These are phyloP conservation scores for Aspergillus incahuasiensis DNA, from an alignment of 495 filamentous ascomycete species.

Conservation along the genomic window DNA sequence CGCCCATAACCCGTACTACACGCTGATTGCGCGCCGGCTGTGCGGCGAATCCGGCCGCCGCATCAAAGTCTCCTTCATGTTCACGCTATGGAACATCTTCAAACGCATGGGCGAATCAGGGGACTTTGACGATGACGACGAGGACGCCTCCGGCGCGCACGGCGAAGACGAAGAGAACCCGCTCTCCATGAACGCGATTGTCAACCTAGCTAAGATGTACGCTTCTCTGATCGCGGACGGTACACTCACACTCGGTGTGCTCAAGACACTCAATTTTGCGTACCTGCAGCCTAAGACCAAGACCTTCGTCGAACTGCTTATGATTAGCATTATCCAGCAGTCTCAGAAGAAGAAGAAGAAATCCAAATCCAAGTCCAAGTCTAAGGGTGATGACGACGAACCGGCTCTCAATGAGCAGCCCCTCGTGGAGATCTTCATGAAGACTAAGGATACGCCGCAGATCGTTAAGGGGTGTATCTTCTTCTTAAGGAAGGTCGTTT, in stretches of 20 bases:
- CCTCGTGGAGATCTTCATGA: constrained; percentile 62
- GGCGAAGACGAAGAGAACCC: constrained; percentile 45
- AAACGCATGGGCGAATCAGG: constrained; percentile 73
- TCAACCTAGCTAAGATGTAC: constrained; percentile 86
- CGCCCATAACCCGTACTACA: constrained; percentile 89
- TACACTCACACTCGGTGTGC: constrained; percentile 55
- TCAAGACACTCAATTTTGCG: constrained; percentile 75
- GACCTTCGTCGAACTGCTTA: constrained; percentile 71
- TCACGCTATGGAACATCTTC: constrained; percentile 82
- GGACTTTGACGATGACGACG: constrained; percentile 52
- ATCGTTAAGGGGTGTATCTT: constrained; percentile 68
- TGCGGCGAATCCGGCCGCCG: constrained; percentile 61
- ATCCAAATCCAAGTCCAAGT: constrained; percentile 18
- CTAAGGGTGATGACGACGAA: constrained; percentile 19
- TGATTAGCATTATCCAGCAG: constrained; percentile 69
- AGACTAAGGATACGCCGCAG: constrained; percentile 53
- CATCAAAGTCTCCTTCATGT: constrained; percentile 78
- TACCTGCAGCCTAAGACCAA: constrained; percentile 72
- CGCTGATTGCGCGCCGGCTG: constrained; percentile 70
- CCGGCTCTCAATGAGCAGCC: constrained; percentile 45
- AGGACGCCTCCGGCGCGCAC: constrained; percentile 40
- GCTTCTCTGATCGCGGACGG: constrained; percentile 67
- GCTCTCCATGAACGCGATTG: constrained; percentile 59
- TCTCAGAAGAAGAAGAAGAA: constrained; percentile 40
- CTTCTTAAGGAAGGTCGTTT: constrained; percentile 72